phyloP scores from a whole-genome alignment of 345 rosid genomes.

The Heritiera fomes region DNA sequence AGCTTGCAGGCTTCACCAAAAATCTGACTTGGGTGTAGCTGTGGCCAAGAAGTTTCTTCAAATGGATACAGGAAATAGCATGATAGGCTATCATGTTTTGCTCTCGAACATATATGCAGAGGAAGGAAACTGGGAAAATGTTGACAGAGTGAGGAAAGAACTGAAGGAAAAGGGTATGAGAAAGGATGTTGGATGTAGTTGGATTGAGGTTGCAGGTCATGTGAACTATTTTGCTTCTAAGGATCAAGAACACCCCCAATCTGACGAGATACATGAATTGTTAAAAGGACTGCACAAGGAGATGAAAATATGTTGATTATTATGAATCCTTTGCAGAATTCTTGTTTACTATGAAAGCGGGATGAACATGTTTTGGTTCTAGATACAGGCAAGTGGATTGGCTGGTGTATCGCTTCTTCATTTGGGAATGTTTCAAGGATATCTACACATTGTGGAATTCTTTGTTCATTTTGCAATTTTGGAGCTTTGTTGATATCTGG shows the following conservation, averaged over 20 bases:
- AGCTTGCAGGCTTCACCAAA: constrained; percentile 70
- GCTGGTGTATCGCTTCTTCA: neutral
- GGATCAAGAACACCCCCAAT: constrained; percentile 60
- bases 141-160: constrained; percentile 67
- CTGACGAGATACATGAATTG: constrained; percentile 51
- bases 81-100: constrained; percentile 73
- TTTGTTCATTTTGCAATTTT: neutral
- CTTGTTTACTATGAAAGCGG: neutral
- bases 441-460: neutral
- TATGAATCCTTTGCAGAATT: constrained; percentile 15
- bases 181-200: constrained; percentile 79
- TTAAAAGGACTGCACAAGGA: constrained; percentile 51
- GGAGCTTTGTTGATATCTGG: constrained; percentile 9
- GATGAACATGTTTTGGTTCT: neutral
- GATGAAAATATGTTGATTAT: constrained; percentile 42
- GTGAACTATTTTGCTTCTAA: constrained; percentile 60
- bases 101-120: constrained; percentile 87
- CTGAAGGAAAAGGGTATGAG: constrained; percentile 70
- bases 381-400: neutral
- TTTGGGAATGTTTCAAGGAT: neutral
- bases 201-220: constrained; percentile 62
- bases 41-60: constrained; percentile 57
- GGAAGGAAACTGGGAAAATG: constrained; percentile 71
- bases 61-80: constrained; percentile 40
- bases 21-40: constrained; percentile 60